Evolutionary conservation across 805 yeast genomes (phyloP), one percentile per base, ranked within the genome.

Genomic region (Wickerhamiella occidentalis): DNA sequence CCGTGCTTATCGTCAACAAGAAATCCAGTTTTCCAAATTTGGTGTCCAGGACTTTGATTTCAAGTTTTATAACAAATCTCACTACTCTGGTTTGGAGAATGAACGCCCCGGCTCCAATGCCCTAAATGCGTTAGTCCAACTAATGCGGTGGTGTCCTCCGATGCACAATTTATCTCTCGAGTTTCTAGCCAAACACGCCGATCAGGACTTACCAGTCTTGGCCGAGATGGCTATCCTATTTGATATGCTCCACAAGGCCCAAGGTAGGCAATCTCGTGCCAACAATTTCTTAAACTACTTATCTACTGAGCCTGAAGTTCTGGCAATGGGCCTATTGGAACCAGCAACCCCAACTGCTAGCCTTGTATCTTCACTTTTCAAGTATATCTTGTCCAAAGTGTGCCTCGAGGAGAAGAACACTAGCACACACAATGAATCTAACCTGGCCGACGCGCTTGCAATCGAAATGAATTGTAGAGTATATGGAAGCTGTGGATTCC

Each of bases 21-120:
- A 81, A 52, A 84, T 90, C 48, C 75, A 81, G 38, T 90, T 88
- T 64, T 83, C 94, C 50, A 80, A 77, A 58, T 90, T 86, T 64
- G 98, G 98, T 23, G 87, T 92, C 26, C 86, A 82, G 56, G 96
- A 87, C 63, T 92, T 92, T 66, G 96, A 90, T 66, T 90, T 92
- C 62, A 80, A 76, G 48, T 82, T 79, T 58, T 90, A 82, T 68
- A 90, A 90, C 61, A 71, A 72, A 36, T 83, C 96, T 0, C 53
- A 60, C 1, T 80, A 70, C 49, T 77, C 96, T 1, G 96, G 97
- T 0, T 69, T 90, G n/a, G 97, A 92, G 63, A 81, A 87, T 8
- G 92, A 87, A 59, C 73, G 82, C 9, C 85, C 82, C 47, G 54
- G 54, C 19, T 85, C 84, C 57, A 75, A 92, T 0, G 80, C 79